Conservation (phyloP, 2,329 filamentous ascomycete genomes). For the Ophiosphaerella narmari region DNA sequence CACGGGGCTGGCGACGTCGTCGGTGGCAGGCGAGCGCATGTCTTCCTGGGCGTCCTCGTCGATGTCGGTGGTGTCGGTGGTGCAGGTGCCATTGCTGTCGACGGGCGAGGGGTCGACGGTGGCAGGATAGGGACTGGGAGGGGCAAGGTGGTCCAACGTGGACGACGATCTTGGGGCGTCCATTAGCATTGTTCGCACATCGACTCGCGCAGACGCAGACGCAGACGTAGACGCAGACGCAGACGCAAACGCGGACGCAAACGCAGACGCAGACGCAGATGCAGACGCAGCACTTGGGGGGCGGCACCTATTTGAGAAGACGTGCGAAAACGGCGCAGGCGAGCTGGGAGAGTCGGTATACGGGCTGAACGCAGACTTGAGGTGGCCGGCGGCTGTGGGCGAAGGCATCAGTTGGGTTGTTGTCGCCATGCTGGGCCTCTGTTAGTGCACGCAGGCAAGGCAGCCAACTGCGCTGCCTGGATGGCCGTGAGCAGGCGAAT, state of each 20-base stretch:
- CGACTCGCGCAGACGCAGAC: too few species aligned
- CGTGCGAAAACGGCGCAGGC: slow-evolving; percentile 50
- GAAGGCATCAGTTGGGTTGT: slow-evolving; percentile 54
- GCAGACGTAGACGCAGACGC: too few species aligned
- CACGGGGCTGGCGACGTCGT: slow-evolving; percentile 43
- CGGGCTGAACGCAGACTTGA: slow-evolving; percentile 55
- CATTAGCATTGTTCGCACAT: slow-evolving; percentile 30
- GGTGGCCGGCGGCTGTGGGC: slow-evolving; percentile 32
- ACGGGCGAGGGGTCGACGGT: slow-evolving; percentile 80
- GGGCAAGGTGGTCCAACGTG: slow-evolving; percentile 54
- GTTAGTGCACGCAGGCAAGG: slow-evolving; percentile 15
- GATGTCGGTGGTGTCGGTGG: slow-evolving; percentile 82
- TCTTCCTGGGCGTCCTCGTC: slow-evolving; percentile 75
- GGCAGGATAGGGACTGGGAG: slow-evolving; percentile 61
- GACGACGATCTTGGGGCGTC: slow-evolving; percentile 49
- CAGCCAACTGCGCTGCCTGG: slow-evolving; percentile 32
- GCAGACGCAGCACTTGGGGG: background rate
- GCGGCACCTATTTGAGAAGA: slow-evolving; percentile 52
- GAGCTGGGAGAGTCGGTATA: slow-evolving; percentile 58
- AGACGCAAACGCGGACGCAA: too few species aligned
- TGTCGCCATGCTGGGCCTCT: slow-evolving; percentile 42
- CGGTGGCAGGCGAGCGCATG: slow-evolving; percentile 44
- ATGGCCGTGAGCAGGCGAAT: slow-evolving; percentile 18
- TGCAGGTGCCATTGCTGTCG: slow-evolving; percentile 81
- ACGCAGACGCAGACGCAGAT: too few species aligned